These are phyloP conservation scores for Silybum marianum DNA, from an alignment of 129 eudicot genomes.

Conservation along the genomic window DNA sequence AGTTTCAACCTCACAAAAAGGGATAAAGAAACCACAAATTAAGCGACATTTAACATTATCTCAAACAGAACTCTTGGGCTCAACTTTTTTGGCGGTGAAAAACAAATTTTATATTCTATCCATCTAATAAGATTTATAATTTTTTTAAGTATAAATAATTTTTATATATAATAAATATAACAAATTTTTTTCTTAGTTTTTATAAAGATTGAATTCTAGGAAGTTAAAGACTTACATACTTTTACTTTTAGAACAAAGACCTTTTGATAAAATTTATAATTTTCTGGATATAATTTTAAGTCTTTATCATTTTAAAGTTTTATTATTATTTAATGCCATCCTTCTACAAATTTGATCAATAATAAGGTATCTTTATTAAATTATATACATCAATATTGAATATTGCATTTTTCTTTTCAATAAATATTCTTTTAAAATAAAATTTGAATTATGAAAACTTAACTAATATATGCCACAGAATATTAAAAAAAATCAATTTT, in stretches of 20 bases:
- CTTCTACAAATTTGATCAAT: not conserved
- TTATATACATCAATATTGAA: not conserved
- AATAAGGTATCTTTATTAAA: not conserved
- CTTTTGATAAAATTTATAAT: not conserved
- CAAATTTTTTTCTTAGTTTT: no score
- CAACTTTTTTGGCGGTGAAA: slow-evolving; percentile 29
- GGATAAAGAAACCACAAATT: slow-evolving; percentile 9
- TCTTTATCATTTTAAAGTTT: not conserved
- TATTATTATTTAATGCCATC: not conserved
- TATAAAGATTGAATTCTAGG: no score
- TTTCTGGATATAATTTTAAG: not conserved
- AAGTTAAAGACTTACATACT: no score
- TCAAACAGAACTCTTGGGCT: slow-evolving; percentile 25
- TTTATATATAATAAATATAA: no score
- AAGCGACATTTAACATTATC: slow-evolving; percentile 39
- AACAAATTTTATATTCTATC: slow-evolving; percentile 21
- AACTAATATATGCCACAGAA: not conserved
- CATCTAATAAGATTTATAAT: not conserved
- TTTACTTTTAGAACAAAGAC: not conserved
- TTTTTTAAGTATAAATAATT: not conserved
- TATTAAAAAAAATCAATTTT: not conserved
- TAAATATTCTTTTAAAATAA: not conserved
- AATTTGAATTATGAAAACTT: not conserved
- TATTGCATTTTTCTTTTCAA: not conserved
- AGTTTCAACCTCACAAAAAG: slow-evolving; percentile 30